Base-by-base conservation (phyloP, 805 yeast species). In the Candida loeiensis region DNA sequence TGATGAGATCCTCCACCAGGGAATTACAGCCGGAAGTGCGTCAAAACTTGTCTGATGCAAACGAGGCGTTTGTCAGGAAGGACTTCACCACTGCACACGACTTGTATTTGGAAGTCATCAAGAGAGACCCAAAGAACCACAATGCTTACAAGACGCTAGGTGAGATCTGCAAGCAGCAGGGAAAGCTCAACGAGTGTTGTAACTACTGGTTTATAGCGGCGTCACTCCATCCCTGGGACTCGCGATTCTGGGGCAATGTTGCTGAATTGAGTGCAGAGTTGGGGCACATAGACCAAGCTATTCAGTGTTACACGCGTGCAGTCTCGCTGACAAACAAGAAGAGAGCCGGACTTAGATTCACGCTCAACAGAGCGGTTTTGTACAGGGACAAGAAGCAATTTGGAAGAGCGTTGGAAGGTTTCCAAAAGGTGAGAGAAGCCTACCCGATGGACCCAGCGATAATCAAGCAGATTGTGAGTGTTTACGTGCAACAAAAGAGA, bases 61-160 rank as follows among this genome's bases (percentile, higher is more conserved):
- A 87, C 52, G 89, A 82, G 49, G 85, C 88, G 0, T 89, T 82
- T 67, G 95, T 85, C 1, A 56, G 74, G 21, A 73, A 73, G 36
- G 82, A 84, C 50, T 70, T 76, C 14, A 76, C 72, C 21, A 69
- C 64, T 1, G 91, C 95, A 0, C 73, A 77, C 48, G 63, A 74
- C 37, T 55, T 73, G 36, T 90, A 74, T 59, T 64, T 70, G 48
- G 86, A 78, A 45, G 95, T 88, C 9, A 80, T 91, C 44, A 79
- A 81, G 50, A 70, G 80, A 39, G 96, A 89, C 54, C 82, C 86
- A 11, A 76, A 77, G 48, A 84, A 85, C 56, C 82, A 78, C 58
- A 79, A 85, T 33, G 96, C 96, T 0, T 90, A 90, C 67, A 82
- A 85, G 52, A 85, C 95, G 0, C 63, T 89, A 33, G 97, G 96